Evolutionary conservation across 2,329 filamentous ascomycete genomes (phyloP), one percentile per base, ranked within the genome.

Genomic region (Colletotrichum liaoningense): DNA sequence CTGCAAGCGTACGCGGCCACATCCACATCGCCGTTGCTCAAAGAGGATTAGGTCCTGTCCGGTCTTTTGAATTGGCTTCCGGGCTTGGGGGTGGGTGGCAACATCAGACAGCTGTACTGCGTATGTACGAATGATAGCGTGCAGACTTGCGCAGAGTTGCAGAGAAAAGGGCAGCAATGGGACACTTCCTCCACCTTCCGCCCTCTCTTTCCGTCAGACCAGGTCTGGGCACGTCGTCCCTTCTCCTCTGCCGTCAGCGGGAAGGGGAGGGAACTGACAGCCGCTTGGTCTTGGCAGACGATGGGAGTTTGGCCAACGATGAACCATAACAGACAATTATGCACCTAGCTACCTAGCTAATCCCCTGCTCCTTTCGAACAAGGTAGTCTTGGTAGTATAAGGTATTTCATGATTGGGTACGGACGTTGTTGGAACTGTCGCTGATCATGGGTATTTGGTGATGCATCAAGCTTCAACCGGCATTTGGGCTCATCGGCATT

Each of bases 1-100:
- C 46, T 65, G 70, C 68, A 54, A 63, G 68, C 63, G 30, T 70
- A 74, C 72, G 68, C 72, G 72, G 68, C 72, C 72, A 26, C 60
- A 57, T 57, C 71, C 71, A 73, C 67, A 73, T 49, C 14, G 67
- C 33, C 33, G 22, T 60, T 26, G 46, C 68, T 67, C 26, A 46
- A 49, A 67, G 16, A 19, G 69, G 69, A 16, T 55, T 67, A 67
- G 46, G 30, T 42, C 22, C 63, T 42, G 49, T 56, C 63, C 63
- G 63, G 30, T 56, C n/a, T 33, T 28, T 30, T 55, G 28, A 54
- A 54, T 8, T 65, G 55, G 63, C 28, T 58, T 42, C 49, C 63
- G 63, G 30, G 30, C 14, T 35, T 42, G 26, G 46, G 62, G 42
- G 38, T 9, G 38, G 65, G 14, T 55, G 42, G 38, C 56, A 8